These are phyloP conservation scores for Huntiella decipiens DNA, from an alignment of 2,329 filamentous ascomycete species.

Conservation along the genomic window DNA sequence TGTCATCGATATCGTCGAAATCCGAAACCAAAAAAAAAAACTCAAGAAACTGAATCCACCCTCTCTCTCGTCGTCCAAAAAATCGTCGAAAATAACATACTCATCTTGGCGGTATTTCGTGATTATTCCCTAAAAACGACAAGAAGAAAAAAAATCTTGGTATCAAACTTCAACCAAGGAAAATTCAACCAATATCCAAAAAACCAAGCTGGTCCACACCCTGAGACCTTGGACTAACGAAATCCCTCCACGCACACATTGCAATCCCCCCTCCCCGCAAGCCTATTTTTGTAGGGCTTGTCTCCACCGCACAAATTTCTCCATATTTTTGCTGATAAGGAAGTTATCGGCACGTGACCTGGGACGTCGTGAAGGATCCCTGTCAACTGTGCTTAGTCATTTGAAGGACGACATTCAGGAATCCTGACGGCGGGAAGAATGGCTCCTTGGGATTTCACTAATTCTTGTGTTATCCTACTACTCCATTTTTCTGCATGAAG, in stretches of 20 bases:
- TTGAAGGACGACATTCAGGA: too few relatives aligned
- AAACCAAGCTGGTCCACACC: too few relatives aligned
- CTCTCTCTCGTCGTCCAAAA: not conserved
- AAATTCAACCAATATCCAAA: conserved; percentile 1
- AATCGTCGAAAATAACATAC: conserved; percentile 23
- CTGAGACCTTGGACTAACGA: too few relatives aligned
- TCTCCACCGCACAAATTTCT: conserved; percentile 1
- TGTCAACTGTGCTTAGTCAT: too few relatives aligned
- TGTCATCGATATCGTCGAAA: not conserved
- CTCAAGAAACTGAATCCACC: not conserved
- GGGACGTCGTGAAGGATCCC: too few relatives aligned
- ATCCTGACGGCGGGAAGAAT: too few relatives aligned
- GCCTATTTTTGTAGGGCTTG: not conserved
- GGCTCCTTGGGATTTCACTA: too few relatives aligned
- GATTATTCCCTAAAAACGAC: conserved; percentile 12
- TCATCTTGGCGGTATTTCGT: conserved; percentile 34
- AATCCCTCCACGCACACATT: too few relatives aligned
- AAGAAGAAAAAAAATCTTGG: conserved; percentile 3
- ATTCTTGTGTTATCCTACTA: too few relatives aligned
- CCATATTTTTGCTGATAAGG: not conserved
- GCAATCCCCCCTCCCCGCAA: too few relatives aligned
- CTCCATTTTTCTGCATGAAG: too few relatives aligned
- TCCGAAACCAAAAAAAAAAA: not conserved
- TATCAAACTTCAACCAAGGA: conserved; percentile 2
- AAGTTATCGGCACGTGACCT: not conserved